Evolutionary conservation across 495 filamentous ascomycete species (phyloP).

Genomic region (Podospora pseudopauciseta): DNA sequence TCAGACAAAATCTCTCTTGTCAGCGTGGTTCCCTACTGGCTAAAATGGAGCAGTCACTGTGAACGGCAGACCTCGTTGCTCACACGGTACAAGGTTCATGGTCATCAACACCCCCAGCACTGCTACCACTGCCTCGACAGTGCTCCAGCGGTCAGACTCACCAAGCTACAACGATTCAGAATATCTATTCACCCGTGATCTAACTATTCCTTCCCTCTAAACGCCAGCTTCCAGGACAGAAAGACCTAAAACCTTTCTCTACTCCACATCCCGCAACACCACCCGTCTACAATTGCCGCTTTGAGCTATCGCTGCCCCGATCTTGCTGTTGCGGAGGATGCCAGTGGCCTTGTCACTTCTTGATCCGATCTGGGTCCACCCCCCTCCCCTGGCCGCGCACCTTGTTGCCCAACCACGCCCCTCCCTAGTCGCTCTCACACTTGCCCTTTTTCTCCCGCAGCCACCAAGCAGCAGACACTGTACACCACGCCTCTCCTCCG

Average conservation of each 20-base stretch:
- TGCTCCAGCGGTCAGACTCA: not conserved
- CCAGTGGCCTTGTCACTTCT: constrained; percentile 20
- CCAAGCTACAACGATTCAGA: not conserved
- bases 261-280: not conserved
- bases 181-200: not conserved
- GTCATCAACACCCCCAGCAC: not conserved
- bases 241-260: not conserved
- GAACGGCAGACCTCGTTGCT: not conserved
- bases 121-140: not conserved
- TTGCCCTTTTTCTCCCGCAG: constrained; percentile 5
- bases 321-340: constrained; percentile 10
- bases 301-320: constrained; percentile 12
- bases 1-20: constrained; percentile 4
- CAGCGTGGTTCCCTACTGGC: constrained; percentile 12
- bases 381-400: constrained; percentile 18
- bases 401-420: constrained; percentile 10
- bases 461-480: constrained; percentile 24
- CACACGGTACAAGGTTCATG: not conserved
- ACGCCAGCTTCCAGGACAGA: not conserved
- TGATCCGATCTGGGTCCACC: constrained; percentile 29
- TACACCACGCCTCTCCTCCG: constrained; percentile 31
- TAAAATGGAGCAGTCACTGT: constrained; percentile 17
- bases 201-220: not conserved
- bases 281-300: not conserved
- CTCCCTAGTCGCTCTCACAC: constrained; percentile 4